phyloP scores from a whole-genome alignment of 2,329 filamentous ascomycete genomes.

The Cladophialophora yegresii region DNA sequence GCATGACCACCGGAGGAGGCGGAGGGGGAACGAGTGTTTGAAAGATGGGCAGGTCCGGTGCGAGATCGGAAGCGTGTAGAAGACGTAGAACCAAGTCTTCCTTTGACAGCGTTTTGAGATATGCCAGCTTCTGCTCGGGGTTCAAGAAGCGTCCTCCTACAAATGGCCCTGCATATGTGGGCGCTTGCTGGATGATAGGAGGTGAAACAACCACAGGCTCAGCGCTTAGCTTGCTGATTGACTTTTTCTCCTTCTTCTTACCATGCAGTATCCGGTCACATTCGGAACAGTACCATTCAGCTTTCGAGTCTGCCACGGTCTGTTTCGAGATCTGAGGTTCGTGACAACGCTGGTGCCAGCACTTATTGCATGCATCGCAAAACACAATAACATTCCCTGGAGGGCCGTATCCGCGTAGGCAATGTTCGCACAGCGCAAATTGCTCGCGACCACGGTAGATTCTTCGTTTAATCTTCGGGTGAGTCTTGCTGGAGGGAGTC shows the following conservation, averaged over 20 bases:
- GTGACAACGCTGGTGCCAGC: constrained; percentile 82
- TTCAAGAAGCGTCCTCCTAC: constrained; percentile 30
- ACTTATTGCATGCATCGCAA: constrained; percentile 76
- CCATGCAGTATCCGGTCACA: constrained; percentile 51
- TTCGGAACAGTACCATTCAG: constrained; percentile 70
- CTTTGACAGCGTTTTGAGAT: constrained; percentile 33
- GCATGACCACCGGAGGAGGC: constrained; percentile 8
- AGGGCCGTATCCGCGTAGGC: constrained; percentile 70
- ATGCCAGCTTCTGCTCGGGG: constrained; percentile 29
- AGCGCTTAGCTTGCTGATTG: constrained; percentile 7
- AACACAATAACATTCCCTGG: constrained; percentile 79
- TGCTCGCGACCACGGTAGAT: constrained; percentile 50
- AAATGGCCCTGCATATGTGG: constrained; percentile 28
- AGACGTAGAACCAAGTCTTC: constrained; percentile 34
- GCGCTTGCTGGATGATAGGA: constrained; percentile 8
- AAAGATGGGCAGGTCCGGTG: constrained; percentile 36
- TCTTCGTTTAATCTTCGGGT: constrained; percentile 60
- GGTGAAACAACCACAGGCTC: constrained; percentile 8
- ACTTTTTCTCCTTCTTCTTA: constrained; percentile 34
- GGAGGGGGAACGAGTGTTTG: constrained; percentile 27
- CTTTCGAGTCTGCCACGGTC: constrained; percentile 65
- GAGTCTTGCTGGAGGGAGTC: constrained; percentile 36
- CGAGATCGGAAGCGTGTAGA: constrained; percentile 35
- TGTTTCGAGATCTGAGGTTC: constrained; percentile 71
- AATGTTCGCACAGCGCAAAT: constrained; percentile 66